A percentile compares a stretch with the other conserved stretches of the same genome.
phyloP scores from a whole-genome alignment of 306 rosid genomes.

The Quercus dentata region DNA sequence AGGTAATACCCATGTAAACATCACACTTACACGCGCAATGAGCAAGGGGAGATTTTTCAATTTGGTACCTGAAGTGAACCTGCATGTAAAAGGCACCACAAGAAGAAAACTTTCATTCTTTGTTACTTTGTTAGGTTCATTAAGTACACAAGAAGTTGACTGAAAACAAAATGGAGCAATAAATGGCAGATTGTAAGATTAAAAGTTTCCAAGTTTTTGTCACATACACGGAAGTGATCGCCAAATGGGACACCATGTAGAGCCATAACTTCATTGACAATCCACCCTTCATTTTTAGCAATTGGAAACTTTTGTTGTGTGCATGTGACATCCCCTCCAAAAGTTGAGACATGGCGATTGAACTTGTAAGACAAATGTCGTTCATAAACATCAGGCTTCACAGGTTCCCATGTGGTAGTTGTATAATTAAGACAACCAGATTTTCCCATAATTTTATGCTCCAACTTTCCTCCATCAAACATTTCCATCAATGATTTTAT shows the following conservation, averaged over 20 bases:
- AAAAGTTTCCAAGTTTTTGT: not conserved
- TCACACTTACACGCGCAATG: slow-evolving; percentile 58
- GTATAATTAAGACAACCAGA: slow-evolving; percentile 59
- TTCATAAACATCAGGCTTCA: slow-evolving; percentile 38
- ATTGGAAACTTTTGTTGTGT: slow-evolving; percentile 52
- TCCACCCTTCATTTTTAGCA: slow-evolving; percentile 51
- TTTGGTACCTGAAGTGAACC: slow-evolving; percentile 63
- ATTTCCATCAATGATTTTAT: slow-evolving; percentile 52
- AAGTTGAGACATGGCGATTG: slow-evolving; percentile 45
- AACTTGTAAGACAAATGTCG: slow-evolving; percentile 60
- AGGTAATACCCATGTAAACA: slow-evolving; percentile 42
- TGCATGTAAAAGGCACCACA: slow-evolving; percentile 19
- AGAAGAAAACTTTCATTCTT: not conserved
- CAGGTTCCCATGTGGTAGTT: slow-evolving; percentile 58
- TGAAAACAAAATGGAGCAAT: not conserved
- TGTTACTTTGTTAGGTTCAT: not conserved
- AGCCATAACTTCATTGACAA: slow-evolving; percentile 63
- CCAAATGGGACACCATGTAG: slow-evolving; percentile 66
- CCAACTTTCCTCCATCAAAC: slow-evolving; percentile 69
- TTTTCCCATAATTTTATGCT: slow-evolving; percentile 61
- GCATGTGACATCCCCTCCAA: slow-evolving; percentile 65
- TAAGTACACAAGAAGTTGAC: not conserved
- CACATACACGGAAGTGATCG: slow-evolving; percentile 57
- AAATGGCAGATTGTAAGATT: not conserved
- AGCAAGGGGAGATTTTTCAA: slow-evolving; percentile 48